Percentiles rank a stretch among this genome's conserved stretches.
Evolutionary conservation across 2,329 filamentous ascomycete genomes (phyloP).

Genomic region (Botrytis medusae): DNA sequence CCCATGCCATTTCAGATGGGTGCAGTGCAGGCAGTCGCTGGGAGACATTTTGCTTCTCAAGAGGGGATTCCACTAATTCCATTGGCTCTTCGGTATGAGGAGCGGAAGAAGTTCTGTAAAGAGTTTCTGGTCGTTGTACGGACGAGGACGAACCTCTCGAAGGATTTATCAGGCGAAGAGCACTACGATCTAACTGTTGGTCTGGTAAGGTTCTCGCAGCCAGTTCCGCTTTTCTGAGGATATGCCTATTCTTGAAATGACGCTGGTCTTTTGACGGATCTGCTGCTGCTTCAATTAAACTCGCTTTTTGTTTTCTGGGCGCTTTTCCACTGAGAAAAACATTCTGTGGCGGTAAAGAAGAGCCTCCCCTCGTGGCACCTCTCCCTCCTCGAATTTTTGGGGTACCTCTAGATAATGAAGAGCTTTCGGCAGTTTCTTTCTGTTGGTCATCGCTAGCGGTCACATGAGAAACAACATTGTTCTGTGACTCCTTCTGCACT

Average conservation of each 20-base stretch:
- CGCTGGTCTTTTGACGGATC: slow-evolving; percentile 47
- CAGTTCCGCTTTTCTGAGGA: slow-evolving; percentile 46
- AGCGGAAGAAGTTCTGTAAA: slow-evolving; percentile 23
- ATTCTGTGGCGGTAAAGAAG: slow-evolving; percentile 27
- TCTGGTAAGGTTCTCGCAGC: slow-evolving; percentile 48
- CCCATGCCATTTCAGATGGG: slow-evolving; percentile 9
- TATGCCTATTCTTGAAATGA: slow-evolving; percentile 44
- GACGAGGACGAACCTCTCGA: slow-evolving; percentile 23
- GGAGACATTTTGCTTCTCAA: neutral
- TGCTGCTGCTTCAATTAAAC: slow-evolving; percentile 34
- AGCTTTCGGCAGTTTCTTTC: neutral
- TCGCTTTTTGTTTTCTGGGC: slow-evolving; percentile 25
- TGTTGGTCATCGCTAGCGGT: neutral
- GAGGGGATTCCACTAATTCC: neutral
- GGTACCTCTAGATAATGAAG: neutral
- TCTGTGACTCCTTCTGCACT: neutral
- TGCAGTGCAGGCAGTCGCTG: slow-evolving; percentile 13
- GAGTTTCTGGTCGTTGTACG: slow-evolving; percentile 23
- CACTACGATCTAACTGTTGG: slow-evolving; percentile 42
- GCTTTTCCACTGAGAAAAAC: slow-evolving; percentile 29
- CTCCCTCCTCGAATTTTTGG: slow-evolving; percentile 16
- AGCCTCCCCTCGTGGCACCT: slow-evolving; percentile 30
- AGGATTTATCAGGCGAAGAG: slow-evolving; percentile 34
- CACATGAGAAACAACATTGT: neutral
- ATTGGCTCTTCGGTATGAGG: neutral